Conservation (phyloP, 805 yeast genomes). For the Lachancea lanzarotensis region DNA sequence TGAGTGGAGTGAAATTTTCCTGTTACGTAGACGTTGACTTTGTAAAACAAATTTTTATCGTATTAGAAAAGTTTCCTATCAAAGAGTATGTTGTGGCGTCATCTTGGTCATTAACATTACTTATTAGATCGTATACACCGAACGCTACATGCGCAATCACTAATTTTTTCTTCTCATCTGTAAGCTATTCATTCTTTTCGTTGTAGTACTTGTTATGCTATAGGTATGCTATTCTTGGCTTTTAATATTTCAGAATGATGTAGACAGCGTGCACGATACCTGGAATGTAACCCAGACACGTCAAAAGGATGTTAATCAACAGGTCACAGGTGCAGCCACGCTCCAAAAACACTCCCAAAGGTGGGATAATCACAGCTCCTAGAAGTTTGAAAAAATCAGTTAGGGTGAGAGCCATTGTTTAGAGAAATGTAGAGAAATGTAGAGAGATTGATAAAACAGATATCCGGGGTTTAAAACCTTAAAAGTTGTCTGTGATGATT, state of each 20-base stretch:
- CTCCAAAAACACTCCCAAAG: slow-evolving; percentile 52
- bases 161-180: no score
- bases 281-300: slow-evolving; percentile 66
- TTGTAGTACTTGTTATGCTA: no score
- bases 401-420: slow-evolving; percentile 5
- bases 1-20: no score
- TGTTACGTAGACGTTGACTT: no score
- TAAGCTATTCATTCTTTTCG: not conserved
- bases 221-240: no score
- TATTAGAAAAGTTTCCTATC: no score
- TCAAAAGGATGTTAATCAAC: slow-evolving; percentile 48
- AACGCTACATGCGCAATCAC: not conserved
- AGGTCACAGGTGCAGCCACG: slow-evolving; percentile 38
- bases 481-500: no score
- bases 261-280: slow-evolving; percentile 60
- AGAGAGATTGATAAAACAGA: no score
- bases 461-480: no score
- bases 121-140: not conserved
- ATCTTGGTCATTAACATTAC: slow-evolving; percentile 1
- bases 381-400: slow-evolving; percentile 6
- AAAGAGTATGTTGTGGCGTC: no score
- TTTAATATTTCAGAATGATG: slow-evolving; percentile 34
- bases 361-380: slow-evolving; percentile 43
- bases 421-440: no score
- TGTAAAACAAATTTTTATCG: no score